Conservation (phyloP, 371 early-diverging fungal species). For the Sporodiniella umbellata region DNA sequence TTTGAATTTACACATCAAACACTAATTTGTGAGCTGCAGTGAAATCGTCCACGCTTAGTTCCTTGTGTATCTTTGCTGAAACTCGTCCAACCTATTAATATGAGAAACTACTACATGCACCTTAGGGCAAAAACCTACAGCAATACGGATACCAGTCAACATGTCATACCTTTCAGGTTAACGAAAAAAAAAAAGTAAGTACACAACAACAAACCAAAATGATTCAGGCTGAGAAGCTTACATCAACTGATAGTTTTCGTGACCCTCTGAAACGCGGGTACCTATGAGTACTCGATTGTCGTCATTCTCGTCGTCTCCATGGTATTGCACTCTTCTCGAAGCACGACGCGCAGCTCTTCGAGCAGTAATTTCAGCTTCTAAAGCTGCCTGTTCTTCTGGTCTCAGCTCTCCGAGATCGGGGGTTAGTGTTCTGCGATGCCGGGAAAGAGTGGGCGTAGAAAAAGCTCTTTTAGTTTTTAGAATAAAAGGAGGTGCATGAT, state of each 20-base stretch:
- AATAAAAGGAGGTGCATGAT: not conserved
- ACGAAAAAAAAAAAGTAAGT: not conserved
- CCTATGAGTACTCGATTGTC: slow-evolving; percentile 60
- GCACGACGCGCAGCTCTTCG: slow-evolving; percentile 38
- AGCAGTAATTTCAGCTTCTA: slow-evolving; percentile 39
- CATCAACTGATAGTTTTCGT: slow-evolving; percentile 84
- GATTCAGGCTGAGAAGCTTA: not conserved
- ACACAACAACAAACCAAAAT: not conserved
- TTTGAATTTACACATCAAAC: slow-evolving; percentile 72
- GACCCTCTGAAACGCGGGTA: slow-evolving; percentile 65
- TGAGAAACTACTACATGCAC: not conserved
- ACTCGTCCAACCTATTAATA: slow-evolving; percentile 53
- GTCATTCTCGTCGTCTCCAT: slow-evolving; percentile 31
- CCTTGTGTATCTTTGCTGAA: slow-evolving; percentile 73
- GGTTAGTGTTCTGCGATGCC: slow-evolving; percentile 11
- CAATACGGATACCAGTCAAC: slow-evolving; percentile 91
- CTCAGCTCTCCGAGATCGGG: slow-evolving; percentile 33
- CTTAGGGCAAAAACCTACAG: slow-evolving; percentile 25
- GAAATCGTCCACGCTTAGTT: slow-evolving; percentile 75
- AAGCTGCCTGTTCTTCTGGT: slow-evolving; percentile 33
- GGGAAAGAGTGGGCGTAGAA: not conserved
- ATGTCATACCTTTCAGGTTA: slow-evolving; percentile 72
- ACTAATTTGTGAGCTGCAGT: slow-evolving; percentile 86
- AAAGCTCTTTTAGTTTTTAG: not conserved
- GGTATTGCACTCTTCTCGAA: slow-evolving; percentile 20